phyloP scores from a whole-genome alignment of 805 yeast genomes.

The Kregervanrija delftensis region DNA sequence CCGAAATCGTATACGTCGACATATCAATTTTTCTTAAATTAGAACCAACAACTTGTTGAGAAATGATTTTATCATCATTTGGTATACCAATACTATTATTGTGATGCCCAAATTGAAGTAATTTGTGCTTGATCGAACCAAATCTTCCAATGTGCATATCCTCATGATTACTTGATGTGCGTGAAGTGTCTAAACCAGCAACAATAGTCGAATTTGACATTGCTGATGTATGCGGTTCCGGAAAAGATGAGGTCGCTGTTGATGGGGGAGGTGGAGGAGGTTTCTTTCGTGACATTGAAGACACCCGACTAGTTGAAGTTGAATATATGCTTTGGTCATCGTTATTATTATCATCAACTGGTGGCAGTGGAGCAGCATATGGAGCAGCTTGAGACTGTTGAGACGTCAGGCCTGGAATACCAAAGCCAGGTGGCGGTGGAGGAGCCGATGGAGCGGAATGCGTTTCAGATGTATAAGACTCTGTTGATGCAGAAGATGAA shows the following conservation, averaged over 20 bases:
- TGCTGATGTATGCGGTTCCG: slow-evolving; percentile 12
- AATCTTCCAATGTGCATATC: slow-evolving; percentile 6
- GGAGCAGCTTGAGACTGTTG: slow-evolving; percentile 2
- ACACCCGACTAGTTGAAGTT: no score
- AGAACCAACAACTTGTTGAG: slow-evolving; percentile 41
- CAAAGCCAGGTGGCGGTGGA: slow-evolving; percentile 1
- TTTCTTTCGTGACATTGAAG: slow-evolving; percentile 6
- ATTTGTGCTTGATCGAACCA: slow-evolving; percentile 8
- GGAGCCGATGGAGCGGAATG: slow-evolving; percentile 9
- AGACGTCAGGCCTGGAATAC: neutral
- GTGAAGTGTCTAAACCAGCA: no score
- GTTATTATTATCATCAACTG: slow-evolving; percentile 2
- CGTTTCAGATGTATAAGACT: slow-evolving; percentile 8
- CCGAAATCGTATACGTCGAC: slow-evolving; percentile 57
- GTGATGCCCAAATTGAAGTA: slow-evolving; percentile 8
- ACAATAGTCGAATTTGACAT: no score
- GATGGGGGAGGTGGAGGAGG: slow-evolving; percentile 29
- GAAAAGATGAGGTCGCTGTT: slow-evolving; percentile 2
- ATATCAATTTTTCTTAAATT: slow-evolving; percentile 55
- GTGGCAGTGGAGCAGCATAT: slow-evolving; percentile 27
- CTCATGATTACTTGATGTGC: no score
- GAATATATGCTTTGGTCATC: no score
- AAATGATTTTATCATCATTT: slow-evolving; percentile 28
- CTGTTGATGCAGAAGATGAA: slow-evolving; percentile 20
- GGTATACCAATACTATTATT: slow-evolving; percentile 15